phyloP scores from a whole-genome alignment of 306 rosid species.

The Glycyrrhiza uralensis region DNA sequence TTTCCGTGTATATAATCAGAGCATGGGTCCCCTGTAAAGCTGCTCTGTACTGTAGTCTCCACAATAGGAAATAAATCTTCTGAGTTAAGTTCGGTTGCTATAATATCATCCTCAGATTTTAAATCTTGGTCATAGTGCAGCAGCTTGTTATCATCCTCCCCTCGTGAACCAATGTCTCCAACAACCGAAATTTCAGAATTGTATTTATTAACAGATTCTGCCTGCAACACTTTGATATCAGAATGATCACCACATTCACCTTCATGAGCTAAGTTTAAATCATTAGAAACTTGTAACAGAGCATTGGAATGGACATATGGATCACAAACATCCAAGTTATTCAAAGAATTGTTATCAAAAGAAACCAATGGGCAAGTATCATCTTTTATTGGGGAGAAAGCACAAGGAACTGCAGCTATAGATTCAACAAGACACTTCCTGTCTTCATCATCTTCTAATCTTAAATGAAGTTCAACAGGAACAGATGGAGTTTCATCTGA shows the following conservation, averaged over 20 bases:
- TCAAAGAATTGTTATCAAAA: conserved; percentile 35
- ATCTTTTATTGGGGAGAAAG: conserved; percentile 33
- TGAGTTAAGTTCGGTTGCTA: conserved; percentile 32
- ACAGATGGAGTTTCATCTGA: conserved; percentile 35
- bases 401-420: conserved; percentile 13
- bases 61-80: conserved; percentile 37
- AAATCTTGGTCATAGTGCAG: conserved; percentile 26
- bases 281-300: conserved; percentile 28
- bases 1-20: conserved; percentile 27
- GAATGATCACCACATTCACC: conserved; percentile 29
- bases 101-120: conserved; percentile 25
- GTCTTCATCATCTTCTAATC: conserved; percentile 34
- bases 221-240: conserved; percentile 29
- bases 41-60: conserved; percentile 25
- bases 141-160: conserved; percentile 30
- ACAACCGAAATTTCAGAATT: conserved; percentile 26
- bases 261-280: conserved; percentile 38
- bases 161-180: conserved; percentile 36
- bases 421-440: conserved; percentile 36
- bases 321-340: conserved; percentile 35
- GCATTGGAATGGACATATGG: conserved; percentile 37
- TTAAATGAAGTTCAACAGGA: conserved; percentile 23
- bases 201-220: conserved; percentile 36
- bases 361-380: conserved; percentile 29
- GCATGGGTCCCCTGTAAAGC: conserved; percentile 28